Evolutionary conservation across 352 stramenopile species (phyloP), one percentile per base, ranked within the genome.

Genomic region (Pythium insidiosum): DNA sequence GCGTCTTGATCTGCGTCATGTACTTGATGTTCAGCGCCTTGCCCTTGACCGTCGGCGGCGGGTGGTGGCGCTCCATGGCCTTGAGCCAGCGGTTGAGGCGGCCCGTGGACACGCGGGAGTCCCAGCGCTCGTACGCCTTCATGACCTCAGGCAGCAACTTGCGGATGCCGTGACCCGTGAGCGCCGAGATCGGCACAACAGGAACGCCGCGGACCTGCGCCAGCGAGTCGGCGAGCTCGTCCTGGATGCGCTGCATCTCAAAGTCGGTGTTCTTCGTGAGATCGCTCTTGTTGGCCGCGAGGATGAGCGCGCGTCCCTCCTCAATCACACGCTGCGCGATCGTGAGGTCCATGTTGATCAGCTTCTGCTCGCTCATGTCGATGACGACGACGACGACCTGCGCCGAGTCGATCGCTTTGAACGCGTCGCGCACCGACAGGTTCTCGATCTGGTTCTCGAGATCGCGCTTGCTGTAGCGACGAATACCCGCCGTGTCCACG

Each of bases 1-100:
- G 74, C 2, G 74, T 69, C 65, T 90, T 92, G 38, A 92, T 73
- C 52, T 92, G 80, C 24, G 80, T 90, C 42, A 79, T 71, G 70
- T 92, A 92, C 62, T 92, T 92, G 67, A 92, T 58, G 53, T 92
- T 92, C 26, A 90, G 56, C 41, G 72, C 67, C 66, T 92, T 92
- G 61, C 80, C 80, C 48, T 85, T 87, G 48, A 88, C 53, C 4
- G 73, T 85, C 51, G 80, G 80, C 33, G 80, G 77, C 35, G 77
- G 77, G 58, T 92, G 80, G 55, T 92, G 80, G 19, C 77, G 73
- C 24, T 67, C 68, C 75, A 92, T 92, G 25, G 80, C 74, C 49
- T 87, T 81, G 28, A 92, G 71, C 79, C 79, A 92, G 18, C 79
- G 76, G 52, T 92, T 92, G 18, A 92, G 40, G 3, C 71, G 64